Base-by-base conservation (phyloP, 106 monocot genomes). In the Chionographis japonica region DNA sequence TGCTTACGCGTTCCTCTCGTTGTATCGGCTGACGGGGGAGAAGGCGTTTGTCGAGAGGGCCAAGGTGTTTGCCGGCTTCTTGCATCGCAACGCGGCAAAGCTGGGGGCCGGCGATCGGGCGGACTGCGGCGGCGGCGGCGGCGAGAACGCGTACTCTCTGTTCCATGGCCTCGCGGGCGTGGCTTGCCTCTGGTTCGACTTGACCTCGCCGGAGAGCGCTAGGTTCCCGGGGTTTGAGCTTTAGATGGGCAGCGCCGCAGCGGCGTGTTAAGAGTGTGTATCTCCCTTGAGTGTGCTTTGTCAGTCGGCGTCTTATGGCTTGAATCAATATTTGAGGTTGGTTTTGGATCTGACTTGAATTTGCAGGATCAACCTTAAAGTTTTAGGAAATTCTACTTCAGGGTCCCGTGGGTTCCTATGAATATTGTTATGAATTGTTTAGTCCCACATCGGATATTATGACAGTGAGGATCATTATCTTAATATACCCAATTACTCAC, bases 1-100 rank as follows among this genome's bases (percentile, higher is more conserved):
- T 67, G 79, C 66, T 1, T 79, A 83, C n/a, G 27, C 27, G 6
- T 83, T 83, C 55, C 83, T 83, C n/a, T 79, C 70, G 5, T 68
- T 83, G 4, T 79, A 83, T 40, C 60, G 70, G 57, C 78, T 83
- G 54, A 83, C 78, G 18, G 74, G 73, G 54, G 78, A 75, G 46
- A 61, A 54, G 4, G 15, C 71, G 8, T 75, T 74, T 68, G 37
- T 83, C 11, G 78, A 78, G 35, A 70, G 81, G 46, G 74, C 79
- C 0, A 70, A 61, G 46, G 69, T 69, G 8, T 83, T 78, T 55
- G 69, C 64, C n/a, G 58, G 63, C 18, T 56, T 60, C 60, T n/a
- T 78, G 42, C 70, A 63, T n/a, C 17, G 71, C 62, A 78, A 78
- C 14, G 68, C 68, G 9, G 53, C 19, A 4, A 71, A 80, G 27